These are phyloP conservation scores for Fusarium sp. DNA, from an alignment of 2,329 filamentous ascomycete genomes.

Conservation along the genomic window DNA sequence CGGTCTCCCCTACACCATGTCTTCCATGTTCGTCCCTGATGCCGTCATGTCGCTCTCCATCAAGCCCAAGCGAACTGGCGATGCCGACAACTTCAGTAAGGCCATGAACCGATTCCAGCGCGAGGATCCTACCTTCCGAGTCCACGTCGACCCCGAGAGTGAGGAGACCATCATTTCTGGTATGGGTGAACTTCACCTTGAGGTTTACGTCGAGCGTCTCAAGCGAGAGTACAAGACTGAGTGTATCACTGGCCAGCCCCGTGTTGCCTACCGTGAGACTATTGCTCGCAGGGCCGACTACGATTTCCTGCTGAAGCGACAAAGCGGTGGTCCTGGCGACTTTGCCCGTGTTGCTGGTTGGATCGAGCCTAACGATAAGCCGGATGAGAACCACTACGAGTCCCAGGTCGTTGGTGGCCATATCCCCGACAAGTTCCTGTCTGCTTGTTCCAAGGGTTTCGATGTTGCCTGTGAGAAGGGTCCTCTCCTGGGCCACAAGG, in stretches of 20 bases:
- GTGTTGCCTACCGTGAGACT: slow-evolving; percentile 97
- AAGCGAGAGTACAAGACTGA: slow-evolving; percentile 97
- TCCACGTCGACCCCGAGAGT: slow-evolving; percentile 90
- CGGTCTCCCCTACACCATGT: slow-evolving; percentile 92
- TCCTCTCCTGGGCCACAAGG: slow-evolving; percentile 90
- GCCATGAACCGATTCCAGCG: slow-evolving; percentile 99
- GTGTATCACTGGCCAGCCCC: slow-evolving; percentile 93
- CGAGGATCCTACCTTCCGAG: slow-evolving; percentile 97
- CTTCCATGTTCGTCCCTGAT: slow-evolving; percentile 97
- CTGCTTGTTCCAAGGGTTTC: slow-evolving; percentile 96
- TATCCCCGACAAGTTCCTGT: slow-evolving; percentile 96
- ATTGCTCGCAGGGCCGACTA: slow-evolving; percentile 84
- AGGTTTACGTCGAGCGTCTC: slow-evolving; percentile 98
- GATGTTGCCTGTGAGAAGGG: slow-evolving; percentile 84
- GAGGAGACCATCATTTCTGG: slow-evolving; percentile 98
- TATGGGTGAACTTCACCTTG: slow-evolving; percentile 97
- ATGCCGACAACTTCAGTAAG: slow-evolving; percentile 95
- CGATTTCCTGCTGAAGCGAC: slow-evolving; percentile 94
- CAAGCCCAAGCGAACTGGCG: slow-evolving; percentile 92
- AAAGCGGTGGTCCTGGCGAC: slow-evolving; percentile 94
- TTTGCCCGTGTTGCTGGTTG: slow-evolving; percentile 92
- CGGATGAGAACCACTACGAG: slow-evolving; percentile 85
- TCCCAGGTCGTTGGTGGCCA: slow-evolving; percentile 88
- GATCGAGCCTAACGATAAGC: slow-evolving; percentile 84
- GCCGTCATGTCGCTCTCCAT: slow-evolving; percentile 98